Evolutionary conservation across 352 stramenopile genomes (phyloP).

Genomic region (Bremia lactucae): DNA sequence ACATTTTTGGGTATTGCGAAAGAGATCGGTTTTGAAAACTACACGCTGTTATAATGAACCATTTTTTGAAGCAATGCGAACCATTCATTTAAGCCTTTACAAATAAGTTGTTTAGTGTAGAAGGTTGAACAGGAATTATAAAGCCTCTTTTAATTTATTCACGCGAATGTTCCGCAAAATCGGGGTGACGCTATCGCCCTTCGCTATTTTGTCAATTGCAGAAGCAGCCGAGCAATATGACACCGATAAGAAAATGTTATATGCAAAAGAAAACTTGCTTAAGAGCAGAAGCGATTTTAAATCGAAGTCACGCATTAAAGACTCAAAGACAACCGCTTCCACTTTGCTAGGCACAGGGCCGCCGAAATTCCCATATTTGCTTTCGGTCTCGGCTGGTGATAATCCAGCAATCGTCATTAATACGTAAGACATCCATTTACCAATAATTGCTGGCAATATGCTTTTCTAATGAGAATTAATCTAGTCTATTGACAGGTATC

Average conservation of each 20-base stretch:
- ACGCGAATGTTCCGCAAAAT: constrained; percentile 8
- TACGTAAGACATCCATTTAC: constrained; percentile 11
- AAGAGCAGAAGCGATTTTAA: constrained; percentile 2
- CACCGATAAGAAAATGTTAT: constrained; percentile 18
- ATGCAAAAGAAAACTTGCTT: constrained; percentile 32
- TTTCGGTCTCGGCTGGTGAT: constrained; percentile 49
- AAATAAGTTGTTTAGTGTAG: too few species aligned
- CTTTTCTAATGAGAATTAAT: background rate
- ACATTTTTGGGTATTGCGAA: background rate
- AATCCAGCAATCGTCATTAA: constrained; percentile 23
- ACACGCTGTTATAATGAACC: too few species aligned
- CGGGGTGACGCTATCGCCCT: constrained; percentile 16
- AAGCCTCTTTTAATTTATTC: background rate
- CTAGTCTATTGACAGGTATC: constrained; percentile 15
- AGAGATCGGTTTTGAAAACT: constrained; percentile 14
- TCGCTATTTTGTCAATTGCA: constrained; percentile 19
- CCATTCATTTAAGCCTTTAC: constrained; percentile 15
- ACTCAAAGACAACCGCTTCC: constrained; percentile 2
- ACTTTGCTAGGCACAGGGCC: constrained; percentile 38
- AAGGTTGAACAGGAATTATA: too few species aligned
- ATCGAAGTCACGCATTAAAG: background rate
- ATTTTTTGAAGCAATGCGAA: constrained; percentile 1
- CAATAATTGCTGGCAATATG: background rate
- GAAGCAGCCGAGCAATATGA: constrained; percentile 38
- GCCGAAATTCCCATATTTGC: constrained; percentile 56